Evolutionary conservation across 2,329 filamentous ascomycete species (phyloP), one percentile per base, ranked within the genome.

Genomic region (Mariannaea elegans): DNA sequence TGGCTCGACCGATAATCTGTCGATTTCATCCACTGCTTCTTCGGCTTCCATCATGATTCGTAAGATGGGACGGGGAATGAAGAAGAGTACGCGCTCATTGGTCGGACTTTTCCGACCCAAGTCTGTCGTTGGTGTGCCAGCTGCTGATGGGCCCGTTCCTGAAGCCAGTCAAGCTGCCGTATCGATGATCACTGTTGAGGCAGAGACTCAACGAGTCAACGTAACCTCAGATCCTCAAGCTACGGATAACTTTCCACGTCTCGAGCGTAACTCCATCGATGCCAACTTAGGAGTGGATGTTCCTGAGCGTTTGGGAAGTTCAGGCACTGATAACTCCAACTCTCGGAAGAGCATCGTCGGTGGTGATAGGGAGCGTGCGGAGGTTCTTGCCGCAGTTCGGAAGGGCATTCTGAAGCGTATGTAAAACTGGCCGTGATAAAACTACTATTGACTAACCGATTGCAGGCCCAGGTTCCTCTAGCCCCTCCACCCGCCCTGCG

Each of bases 51-150:
- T 96, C 69, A 96, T 96, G 92, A 91, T 99, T 66, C 89, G 95
- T 52, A 99, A 99, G 81, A 99, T 99, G 95, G 95, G 95, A 56
- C 93, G 93, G 65, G 94, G 94, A n/a, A 91, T 98, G 88, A 98
- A 97, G 84, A 96, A 95, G 78, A 90, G 93, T 50, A 91, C 90
- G 16, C 87, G 94, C 46, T 97, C 94, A 21, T 86, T 99, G 53
- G 96, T 96, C 67, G 95, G 95, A 23, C 83, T 99, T 7, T 99
- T 99, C 81, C 86, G 95, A 63, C 94, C 95, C 0, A 99, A 98
- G 76, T 98, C 94, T 1, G 84, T 97, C 14, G 86, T 94, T 69
- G 94, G 93, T 29, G 87, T 90, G 18, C 87, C 92, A 16, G 83
- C 88, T 29, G 87, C 90, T 3, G 93, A 97, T 67, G 80, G 83